Evolutionary conservation across 2,329 filamentous ascomycete species (phyloP), one percentile per base, ranked within the genome.

Genomic region (Cladosporium sphaerospermum): DNA sequence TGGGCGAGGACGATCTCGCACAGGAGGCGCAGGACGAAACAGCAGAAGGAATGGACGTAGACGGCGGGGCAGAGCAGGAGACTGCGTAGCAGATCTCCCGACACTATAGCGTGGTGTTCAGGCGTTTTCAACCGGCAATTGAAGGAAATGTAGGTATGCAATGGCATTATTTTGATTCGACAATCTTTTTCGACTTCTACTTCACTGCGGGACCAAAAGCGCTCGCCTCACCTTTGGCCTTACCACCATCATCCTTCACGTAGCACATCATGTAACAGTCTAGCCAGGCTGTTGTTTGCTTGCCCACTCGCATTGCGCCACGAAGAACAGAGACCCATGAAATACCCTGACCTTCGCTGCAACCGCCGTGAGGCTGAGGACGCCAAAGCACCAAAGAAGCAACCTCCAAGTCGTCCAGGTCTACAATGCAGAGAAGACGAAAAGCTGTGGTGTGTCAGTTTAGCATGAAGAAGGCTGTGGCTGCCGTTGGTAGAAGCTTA

Each of bases 361-460:
- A 14, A 39, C 40, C 40, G 48, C 48, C 48, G 48, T 51, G 48
- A 51, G 48, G 48, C 48, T 51, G n/a, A 51, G 14, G 48, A 51
- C 48, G 31, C 48, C 48, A 44, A 51, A 51, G 37, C 48, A 44
- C 48, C 48, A 34, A 43, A 51, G 31, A 44, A 43, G 39, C 40
- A 34, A 36, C 42, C 32, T 33, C 16, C 44, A 13, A n/a, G 28
- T 14, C 9, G 37, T 43, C 40, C 40, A 32, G 31, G 50, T 36
- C 44, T 75, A 78, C 67, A 78, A 71, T 63, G 76, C 76, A 55
- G 76, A 78, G 69, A 78, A 78, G 62, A 78, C 76, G 65, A 78
- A 78, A 61, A 78, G 74, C 76, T 78, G 61, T n/a, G 18, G n/a
- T 23, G 9, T 33, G 61, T 66, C 46, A 64, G 60, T 49, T 28